Conservation (phyloP, 2,329 filamentous ascomycete species). For the Colletotrichum sp. region DNA sequence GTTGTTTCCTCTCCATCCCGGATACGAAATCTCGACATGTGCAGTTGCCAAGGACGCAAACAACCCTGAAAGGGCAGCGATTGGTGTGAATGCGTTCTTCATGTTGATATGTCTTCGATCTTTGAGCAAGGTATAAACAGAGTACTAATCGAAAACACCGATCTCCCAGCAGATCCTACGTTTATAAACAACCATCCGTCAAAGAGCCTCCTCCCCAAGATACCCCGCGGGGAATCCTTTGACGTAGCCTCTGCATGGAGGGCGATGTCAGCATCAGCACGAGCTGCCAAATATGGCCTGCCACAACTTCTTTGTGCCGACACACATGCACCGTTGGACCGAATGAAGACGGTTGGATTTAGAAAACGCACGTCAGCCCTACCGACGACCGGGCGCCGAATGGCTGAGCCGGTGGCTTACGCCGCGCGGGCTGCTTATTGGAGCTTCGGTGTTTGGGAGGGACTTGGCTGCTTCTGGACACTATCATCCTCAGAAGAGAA, state of each 20-base stretch:
- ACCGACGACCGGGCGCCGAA: not conserved
- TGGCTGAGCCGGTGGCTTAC: not conserved
- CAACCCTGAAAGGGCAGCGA: not conserved
- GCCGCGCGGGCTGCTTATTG: not conserved
- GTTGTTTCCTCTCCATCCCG: constrained; percentile 70
- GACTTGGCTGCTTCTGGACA: not conserved
- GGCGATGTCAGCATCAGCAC: not conserved
- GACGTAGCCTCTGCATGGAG: not conserved
- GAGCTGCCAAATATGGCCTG: not conserved
- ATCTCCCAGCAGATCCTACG: rapidly evolving
- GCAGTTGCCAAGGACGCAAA: not conserved
- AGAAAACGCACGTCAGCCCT: constrained; percentile 7
- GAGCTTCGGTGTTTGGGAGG: not conserved
- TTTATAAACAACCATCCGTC: not conserved
- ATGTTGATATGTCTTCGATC: not conserved
- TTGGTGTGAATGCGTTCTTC: not conserved
- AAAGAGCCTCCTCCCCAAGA: not conserved
- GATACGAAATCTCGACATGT: constrained; percentile 68
- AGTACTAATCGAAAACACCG: not conserved
- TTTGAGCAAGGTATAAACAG: not conserved
- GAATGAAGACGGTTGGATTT: not conserved
- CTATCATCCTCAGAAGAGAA: not conserved
- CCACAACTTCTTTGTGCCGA: not conserved
- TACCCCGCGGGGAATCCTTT: not conserved
- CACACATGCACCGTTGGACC: not conserved